phyloP scores from a whole-genome alignment of 2,329 filamentous ascomycete species.

The Diaporthe ampelina region DNA sequence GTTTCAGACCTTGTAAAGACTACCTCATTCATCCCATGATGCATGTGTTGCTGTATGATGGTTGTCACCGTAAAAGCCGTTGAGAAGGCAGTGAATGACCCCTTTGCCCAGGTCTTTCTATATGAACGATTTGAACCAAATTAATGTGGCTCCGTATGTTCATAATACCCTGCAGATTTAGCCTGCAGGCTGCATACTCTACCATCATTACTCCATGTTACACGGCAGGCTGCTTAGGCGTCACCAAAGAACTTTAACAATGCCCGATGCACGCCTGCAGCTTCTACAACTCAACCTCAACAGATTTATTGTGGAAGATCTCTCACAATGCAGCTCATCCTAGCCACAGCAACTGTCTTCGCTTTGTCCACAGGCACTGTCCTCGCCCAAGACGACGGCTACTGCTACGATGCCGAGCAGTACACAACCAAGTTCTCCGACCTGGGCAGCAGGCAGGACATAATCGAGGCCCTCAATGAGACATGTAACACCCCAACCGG shows the following conservation, averaged over 20 bases:
- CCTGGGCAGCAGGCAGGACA: constrained; percentile 4
- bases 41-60: too few species aligned
- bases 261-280: too few species aligned
- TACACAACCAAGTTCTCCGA: not conserved
- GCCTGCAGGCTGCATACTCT: not conserved
- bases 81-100: too few species aligned
- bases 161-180: constrained; percentile 13
- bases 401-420: constrained; percentile 10
- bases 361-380: not conserved
- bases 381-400: not conserved
- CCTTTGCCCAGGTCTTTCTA: not conserved
- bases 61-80: too few species aligned
- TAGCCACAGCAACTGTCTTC: not conserved
- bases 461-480: constrained; percentile 10
- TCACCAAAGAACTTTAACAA: not conserved
- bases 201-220: not conserved
- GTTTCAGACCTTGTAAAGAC: too few species aligned
- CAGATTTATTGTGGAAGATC: too few species aligned
- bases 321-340: not conserved
- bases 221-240: not conserved
- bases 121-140: not conserved
- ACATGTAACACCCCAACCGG: not conserved
- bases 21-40: too few species aligned
- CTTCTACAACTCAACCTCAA: not conserved
- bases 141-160: not conserved